Evolutionary conservation across 2,329 filamentous ascomycete genomes (phyloP), one percentile per base, ranked within the genome.

Genomic region (Botrytis hyacinthi): DNA sequence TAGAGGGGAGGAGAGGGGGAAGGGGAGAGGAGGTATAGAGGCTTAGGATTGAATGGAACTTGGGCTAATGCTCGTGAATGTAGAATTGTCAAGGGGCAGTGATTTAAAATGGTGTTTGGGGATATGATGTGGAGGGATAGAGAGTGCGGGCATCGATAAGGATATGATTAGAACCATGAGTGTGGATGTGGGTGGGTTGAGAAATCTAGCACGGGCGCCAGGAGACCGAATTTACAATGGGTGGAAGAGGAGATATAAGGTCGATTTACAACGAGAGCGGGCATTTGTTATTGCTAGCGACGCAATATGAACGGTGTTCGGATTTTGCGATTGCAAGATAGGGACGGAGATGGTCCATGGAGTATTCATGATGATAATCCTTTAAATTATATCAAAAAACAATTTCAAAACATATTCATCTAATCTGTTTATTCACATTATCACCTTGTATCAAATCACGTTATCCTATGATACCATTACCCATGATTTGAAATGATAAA

Each of bases 151-250:
- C 18, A 16, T 32, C 1, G 16, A 32, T 32, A 20, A 10, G 29
- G 29, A 32, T 16, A 54, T 29, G 51, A 16, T n/a, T 3, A 48
- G 46, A 48, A 2, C 4, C n/a, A 6, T n/a, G 46, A 4, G 12
- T 48, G 46, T 26, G 22, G 22, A 51, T 51, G 48, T 14, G 26
- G 22, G 0, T n/a, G 48, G 2, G 2, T n/a, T 0, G 48, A 26
- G 10, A 12, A n/a, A 51, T 14, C 48, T 51, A 51, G 26, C 48
- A 51, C 10, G n/a, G 26, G 48, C 26, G 48, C n/a, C 4, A 51
- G 26, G 26, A n/a, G 26, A n/a, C 14, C 0, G 48, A 51, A n/a
- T 7, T 4, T 26, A 26, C 4, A 26, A 3, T 0, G 46, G 9
- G 22, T 14, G 26, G 48, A 14, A 51, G 26, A 51, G 48, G 48